Evolutionary conservation across 208 protist species (phyloP).

Genomic region (Strigomonas culicis): DNA sequence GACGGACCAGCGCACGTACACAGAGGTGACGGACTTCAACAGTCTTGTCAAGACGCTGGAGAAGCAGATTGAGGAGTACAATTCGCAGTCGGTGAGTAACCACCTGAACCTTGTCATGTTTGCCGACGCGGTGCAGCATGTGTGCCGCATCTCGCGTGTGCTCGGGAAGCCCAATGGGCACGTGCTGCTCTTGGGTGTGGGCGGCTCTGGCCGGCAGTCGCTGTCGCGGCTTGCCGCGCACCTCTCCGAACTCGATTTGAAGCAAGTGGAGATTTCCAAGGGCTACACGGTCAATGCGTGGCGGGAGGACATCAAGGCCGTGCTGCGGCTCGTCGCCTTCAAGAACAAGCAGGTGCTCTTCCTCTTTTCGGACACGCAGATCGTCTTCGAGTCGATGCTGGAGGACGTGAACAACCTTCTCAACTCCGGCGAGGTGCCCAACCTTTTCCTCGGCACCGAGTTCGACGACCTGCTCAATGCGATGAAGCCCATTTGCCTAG

Average conservation of each 20-base stretch:
- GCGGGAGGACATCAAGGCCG: constrained; percentile 95
- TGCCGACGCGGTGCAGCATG: constrained; percentile 96
- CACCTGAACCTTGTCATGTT: constrained; percentile 97
- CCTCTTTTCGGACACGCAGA: constrained; percentile 97
- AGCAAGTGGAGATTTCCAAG: constrained; percentile 96
- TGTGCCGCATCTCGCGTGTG: constrained; percentile 94
- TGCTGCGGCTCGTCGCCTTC: constrained; percentile 91
- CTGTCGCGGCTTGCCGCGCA: constrained; percentile 94
- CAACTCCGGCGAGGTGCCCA: constrained; percentile 98
- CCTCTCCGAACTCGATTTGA: constrained; percentile 93
- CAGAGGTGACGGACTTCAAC: constrained; percentile 85
- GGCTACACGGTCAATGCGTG: constrained; percentile 96
- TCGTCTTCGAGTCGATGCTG: constrained; percentile 96
- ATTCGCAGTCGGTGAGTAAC: constrained; percentile 69
- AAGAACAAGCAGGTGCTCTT: constrained; percentile 97
- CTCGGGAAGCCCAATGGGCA: constrained; percentile 96
- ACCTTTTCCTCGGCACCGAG: constrained; percentile 94
- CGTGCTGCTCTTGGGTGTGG: constrained; percentile 96
- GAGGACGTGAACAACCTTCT: constrained; percentile 99
- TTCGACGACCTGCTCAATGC: constrained; percentile 92
- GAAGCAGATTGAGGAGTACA: constrained; percentile 93
- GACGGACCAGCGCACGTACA: constrained; percentile 78
- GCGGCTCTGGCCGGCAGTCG: constrained; percentile 97
- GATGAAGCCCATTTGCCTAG: constrained; percentile 93
- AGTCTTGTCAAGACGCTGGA: constrained; percentile 83